Evolutionary conservation across 371 early-diverging fungal genomes (phyloP).

Genomic region (Mortierella sp.): DNA sequence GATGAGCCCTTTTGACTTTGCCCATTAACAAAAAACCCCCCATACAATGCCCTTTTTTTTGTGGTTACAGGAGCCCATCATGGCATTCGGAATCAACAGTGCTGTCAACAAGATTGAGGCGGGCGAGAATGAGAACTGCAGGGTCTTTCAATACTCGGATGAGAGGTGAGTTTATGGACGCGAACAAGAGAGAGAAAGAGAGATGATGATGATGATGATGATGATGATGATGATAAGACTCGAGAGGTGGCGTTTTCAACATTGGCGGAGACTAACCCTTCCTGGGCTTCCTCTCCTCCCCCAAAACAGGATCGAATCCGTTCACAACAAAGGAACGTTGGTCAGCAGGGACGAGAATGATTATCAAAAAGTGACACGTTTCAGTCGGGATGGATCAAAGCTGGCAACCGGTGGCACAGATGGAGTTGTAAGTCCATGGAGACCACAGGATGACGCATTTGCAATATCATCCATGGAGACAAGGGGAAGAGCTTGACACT

Average conservation of each 20-base stretch:
- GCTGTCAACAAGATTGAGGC: constrained; percentile 58
- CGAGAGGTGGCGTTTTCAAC: no score
- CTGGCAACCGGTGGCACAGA: constrained; percentile 75
- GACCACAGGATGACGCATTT: no score
- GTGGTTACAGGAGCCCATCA: constrained; percentile 50
- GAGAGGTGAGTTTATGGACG: constrained; percentile 12
- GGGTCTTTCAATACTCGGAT: constrained; percentile 63
- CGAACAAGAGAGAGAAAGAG: neutral
- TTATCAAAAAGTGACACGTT: constrained; percentile 66
- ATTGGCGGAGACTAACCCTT: no score
- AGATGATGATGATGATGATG: no score
- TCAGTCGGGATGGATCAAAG: constrained; percentile 65
- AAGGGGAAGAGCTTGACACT: no score
- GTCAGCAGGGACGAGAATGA: constrained; percentile 58
- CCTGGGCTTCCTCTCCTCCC: no score
- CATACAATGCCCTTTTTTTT: neutral
- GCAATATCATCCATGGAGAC: no score
- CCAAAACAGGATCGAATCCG: constrained; percentile 51
- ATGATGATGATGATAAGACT: no score
- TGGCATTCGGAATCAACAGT: constrained; percentile 72
- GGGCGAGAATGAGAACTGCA: constrained; percentile 71
- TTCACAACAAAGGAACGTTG: constrained; percentile 55
- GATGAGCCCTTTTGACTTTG: neutral
- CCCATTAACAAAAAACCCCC: neutral
- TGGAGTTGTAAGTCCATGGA: constrained; percentile 58